Percentiles rank a stretch among this genome's conserved stretches.
phyloP scores from a whole-genome alignment of 495 filamentous ascomycete genomes.

The Hyaloscypha bicolor region DNA sequence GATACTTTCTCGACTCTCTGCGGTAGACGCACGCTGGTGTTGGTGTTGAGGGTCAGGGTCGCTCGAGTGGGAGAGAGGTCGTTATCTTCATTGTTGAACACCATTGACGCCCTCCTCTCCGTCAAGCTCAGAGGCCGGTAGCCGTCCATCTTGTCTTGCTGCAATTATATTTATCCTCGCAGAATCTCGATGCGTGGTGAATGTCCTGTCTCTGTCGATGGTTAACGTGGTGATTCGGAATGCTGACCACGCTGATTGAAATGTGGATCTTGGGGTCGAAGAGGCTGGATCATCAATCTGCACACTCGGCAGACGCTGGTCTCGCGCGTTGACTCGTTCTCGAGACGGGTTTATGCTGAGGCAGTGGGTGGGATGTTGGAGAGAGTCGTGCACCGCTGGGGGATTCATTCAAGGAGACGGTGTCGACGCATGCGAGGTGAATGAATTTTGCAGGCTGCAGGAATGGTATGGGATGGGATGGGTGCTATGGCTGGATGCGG shows the following conservation, averaged over 20 bases:
- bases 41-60: conserved; percentile 32
- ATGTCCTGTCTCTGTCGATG: neutral
- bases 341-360: neutral
- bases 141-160: conserved; percentile 22
- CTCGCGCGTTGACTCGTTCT: neutral
- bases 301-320: conserved; percentile 3
- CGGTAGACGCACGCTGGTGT: conserved; percentile 23
- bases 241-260: neutral
- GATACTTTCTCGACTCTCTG: conserved; percentile 48
- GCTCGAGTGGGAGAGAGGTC: conserved; percentile 32
- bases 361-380: neutral
- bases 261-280: neutral
- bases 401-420: neutral
- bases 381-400: neutral
- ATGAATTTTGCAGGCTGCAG: neutral
- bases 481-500: neutral
- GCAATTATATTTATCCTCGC: neutral
- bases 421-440: neutral
- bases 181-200: neutral
- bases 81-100: conserved; percentile 27
- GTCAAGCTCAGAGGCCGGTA: conserved; percentile 35
- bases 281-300: conserved; percentile 4
- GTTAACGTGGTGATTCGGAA: neutral
- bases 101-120: conserved; percentile 33
- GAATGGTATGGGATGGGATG: conserved; percentile 1